Conservation (phyloP, 164 flowering plant genomes). For the Cinnamomum micranthum region DNA sequence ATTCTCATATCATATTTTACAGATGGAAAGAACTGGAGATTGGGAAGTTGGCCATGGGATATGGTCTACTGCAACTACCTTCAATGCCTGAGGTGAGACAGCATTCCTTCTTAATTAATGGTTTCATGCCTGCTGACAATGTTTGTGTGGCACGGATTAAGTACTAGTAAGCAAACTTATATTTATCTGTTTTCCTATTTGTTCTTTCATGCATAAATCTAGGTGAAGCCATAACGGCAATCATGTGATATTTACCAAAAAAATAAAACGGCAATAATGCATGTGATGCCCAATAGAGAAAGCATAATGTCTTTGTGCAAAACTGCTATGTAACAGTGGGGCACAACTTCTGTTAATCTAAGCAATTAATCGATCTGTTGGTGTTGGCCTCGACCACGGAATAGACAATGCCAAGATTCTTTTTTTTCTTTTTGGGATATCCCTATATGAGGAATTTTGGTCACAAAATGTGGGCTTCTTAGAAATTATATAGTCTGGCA, state of each 20-base stretch:
- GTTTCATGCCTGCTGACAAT: constrained; percentile 65
- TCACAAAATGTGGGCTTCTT: too few species aligned
- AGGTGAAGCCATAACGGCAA: neutral
- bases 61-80: constrained; percentile 84
- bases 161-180: constrained; percentile 54
- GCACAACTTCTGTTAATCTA: too few species aligned
- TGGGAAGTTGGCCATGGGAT: constrained; percentile 93
- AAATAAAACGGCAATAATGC: neutral
- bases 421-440: too few species aligned
- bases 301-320: neutral
- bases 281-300: neutral
- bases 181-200: neutral
- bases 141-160: constrained; percentile 66
- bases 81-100: constrained; percentile 77
- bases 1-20: constrained; percentile 4
- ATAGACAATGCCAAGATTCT: neutral
- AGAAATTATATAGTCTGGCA: too few species aligned
- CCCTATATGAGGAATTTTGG: too few species aligned
- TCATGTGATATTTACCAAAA: too few species aligned
- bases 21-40: constrained; percentile 94
- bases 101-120: constrained; percentile 58
- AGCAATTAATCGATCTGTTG: neutral
- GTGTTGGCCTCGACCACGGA: neutral
- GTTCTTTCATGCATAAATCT: neutral
- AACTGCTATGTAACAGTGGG: neutral